Evolutionary conservation across 2,329 filamentous ascomycete genomes (phyloP).

Genomic region (Fusarium napiforme): DNA sequence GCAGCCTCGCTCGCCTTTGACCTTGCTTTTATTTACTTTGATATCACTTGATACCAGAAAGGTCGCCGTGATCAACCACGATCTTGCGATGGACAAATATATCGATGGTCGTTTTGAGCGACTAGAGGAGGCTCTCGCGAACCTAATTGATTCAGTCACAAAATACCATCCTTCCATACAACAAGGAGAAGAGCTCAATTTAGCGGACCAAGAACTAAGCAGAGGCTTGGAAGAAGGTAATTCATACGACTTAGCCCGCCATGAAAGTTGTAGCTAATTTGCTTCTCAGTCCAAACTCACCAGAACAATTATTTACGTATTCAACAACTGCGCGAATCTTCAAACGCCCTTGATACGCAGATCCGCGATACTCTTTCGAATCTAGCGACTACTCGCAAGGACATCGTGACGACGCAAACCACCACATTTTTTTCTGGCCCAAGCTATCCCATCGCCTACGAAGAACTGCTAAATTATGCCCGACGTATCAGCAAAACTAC

Average conservation of each 20-base stretch:
- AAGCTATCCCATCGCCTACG: constrained; percentile 71
- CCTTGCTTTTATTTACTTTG: constrained; percentile 18
- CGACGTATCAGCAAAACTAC: constrained; percentile 84
- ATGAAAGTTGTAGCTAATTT: constrained; percentile 3
- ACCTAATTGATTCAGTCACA: constrained; percentile 80
- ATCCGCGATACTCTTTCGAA: constrained; percentile 76
- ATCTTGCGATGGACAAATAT: constrained; percentile 66
- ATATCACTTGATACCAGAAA: background rate
- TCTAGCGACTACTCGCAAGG: constrained; percentile 78
- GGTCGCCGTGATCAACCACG: background rate
- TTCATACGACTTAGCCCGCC: background rate
- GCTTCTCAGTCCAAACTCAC: constrained; percentile 71
- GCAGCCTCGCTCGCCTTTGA: constrained; percentile 25
- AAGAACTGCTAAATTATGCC: constrained; percentile 80
- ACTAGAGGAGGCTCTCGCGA: constrained; percentile 73
- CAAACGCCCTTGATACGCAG: constrained; percentile 73
- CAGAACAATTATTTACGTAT: constrained; percentile 80
- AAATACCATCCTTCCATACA: constrained; percentile 81
- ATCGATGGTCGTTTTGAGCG: constrained; percentile 73
- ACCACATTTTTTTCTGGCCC: constrained; percentile 64
- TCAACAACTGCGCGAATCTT: constrained; percentile 72
- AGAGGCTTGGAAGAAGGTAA: constrained; percentile 73
- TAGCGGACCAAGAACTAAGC: constrained; percentile 75
- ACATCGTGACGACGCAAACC: constrained; percentile 72
- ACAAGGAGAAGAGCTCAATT: constrained; percentile 75